Evolutionary conservation across 768 basidiomycete genomes (phyloP).

Genomic region (Crucibulum laeve): DNA sequence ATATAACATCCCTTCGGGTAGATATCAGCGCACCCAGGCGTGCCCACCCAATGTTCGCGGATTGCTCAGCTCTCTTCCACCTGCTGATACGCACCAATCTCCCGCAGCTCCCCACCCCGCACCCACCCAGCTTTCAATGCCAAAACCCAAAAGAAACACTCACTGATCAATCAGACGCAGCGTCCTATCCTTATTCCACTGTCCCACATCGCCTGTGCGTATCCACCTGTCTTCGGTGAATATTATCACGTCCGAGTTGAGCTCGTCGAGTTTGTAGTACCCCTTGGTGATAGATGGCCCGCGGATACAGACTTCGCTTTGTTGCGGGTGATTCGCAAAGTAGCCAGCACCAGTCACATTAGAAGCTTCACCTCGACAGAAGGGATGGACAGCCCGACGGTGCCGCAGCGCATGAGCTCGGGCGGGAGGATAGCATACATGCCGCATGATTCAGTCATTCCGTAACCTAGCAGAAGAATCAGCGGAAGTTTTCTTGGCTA

Average conservation of each 20-base stretch:
- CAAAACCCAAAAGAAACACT: slow-evolving; percentile 11
- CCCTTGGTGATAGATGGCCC: slow-evolving; percentile 76
- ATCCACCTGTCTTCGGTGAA: slow-evolving; percentile 87
- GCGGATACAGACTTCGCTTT: slow-evolving; percentile 80
- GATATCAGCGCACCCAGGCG: no score
- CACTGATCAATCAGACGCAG: slow-evolving; percentile 77
- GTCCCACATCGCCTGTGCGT: slow-evolving; percentile 84
- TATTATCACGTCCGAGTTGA: slow-evolving; percentile 69
- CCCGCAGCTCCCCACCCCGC: not conserved
- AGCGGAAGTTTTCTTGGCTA: no score
- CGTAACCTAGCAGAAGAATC: slow-evolving; percentile 76
- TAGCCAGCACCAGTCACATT: slow-evolving; percentile 81
- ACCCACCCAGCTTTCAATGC: not conserved
- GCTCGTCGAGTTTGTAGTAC: slow-evolving; percentile 71
- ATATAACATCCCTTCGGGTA: no score
- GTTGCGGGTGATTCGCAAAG: slow-evolving; percentile 55
- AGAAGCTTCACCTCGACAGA: slow-evolving; percentile 81
- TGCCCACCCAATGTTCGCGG: no score
- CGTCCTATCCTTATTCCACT: slow-evolving; percentile 86
- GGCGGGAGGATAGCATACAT: slow-evolving; percentile 81
- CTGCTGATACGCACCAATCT: no score
- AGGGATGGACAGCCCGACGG: slow-evolving; percentile 74
- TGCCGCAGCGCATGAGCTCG: slow-evolving; percentile 57
- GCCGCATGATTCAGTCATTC: slow-evolving; percentile 83
- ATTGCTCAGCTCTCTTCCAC: no score